phyloP scores from a whole-genome alignment of 305 asterid species.

The Fraxinus dipetala region DNA sequence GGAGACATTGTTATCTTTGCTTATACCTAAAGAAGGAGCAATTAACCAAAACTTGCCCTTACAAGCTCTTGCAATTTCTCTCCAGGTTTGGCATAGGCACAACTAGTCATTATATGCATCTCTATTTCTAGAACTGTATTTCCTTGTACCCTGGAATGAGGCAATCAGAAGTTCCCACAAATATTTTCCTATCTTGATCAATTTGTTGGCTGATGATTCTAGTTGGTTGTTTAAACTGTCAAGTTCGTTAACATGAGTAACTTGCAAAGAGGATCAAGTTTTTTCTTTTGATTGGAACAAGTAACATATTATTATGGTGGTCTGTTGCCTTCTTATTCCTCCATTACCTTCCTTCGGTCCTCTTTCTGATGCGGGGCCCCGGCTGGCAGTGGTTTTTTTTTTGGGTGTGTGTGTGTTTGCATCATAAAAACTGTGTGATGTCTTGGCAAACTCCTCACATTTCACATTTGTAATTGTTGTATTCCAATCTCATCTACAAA shows the following conservation, averaged over 20 bases:
- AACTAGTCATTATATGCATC: background rate
- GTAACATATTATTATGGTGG: background rate
- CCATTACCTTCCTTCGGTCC: background rate
- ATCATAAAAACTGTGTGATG: background rate
- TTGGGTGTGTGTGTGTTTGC: background rate
- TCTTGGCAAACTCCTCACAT: background rate
- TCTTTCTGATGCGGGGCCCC: background rate
- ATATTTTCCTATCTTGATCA: background rate
- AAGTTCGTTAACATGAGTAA: background rate
- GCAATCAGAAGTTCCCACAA: background rate
- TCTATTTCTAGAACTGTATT: background rate
- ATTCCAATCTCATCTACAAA: background rate
- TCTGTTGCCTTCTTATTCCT: background rate
- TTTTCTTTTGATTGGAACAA: background rate
- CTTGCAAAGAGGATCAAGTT: background rate
- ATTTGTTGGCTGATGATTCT: background rate
- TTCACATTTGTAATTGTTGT: background rate
- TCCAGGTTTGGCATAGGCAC: conserved; percentile 56
- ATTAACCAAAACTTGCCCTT: conserved; percentile 50
- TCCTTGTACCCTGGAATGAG: background rate
- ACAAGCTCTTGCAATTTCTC: conserved; percentile 81
- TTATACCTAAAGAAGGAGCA: conserved; percentile 68
- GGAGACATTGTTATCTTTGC: conserved; percentile 77
- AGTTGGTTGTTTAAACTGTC: background rate
- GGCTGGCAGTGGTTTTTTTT: background rate